Percentiles rank a stretch among this genome's conserved stretches.
Evolutionary conservation across 1,284 basidiomycete genomes (phyloP).

Genomic region (Gomphus bonarii): DNA sequence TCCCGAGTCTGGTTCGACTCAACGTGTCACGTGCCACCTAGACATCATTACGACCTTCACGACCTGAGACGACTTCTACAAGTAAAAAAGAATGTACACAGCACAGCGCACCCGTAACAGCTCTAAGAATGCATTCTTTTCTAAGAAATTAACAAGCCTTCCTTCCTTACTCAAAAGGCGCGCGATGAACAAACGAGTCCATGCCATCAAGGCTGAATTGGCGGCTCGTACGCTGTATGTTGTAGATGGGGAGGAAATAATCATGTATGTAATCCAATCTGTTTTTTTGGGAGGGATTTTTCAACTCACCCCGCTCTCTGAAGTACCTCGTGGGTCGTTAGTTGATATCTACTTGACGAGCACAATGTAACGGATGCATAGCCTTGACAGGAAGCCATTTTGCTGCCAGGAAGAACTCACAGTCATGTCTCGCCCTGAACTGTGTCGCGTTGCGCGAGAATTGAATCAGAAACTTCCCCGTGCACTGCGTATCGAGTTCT

Average conservation of each 20-base stretch:
- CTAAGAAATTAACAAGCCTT: neutral
- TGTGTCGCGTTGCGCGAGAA: slow-evolving; percentile 7
- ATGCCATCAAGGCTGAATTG: slow-evolving; percentile 7
- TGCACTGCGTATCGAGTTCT: slow-evolving; percentile 3
- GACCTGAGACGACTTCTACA: slow-evolving; percentile 6
- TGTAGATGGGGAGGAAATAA: slow-evolving; percentile 8
- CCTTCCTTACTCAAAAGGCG: slow-evolving; percentile 4
- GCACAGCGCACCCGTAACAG: slow-evolving; percentile 2
- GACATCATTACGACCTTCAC: slow-evolving; percentile 6
- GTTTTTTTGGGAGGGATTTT: no score
- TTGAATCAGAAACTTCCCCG: slow-evolving; percentile 7
- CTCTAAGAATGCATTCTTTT: neutral
- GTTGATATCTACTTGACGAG: neutral
- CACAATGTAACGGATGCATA: neutral
- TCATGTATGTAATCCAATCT: slow-evolving; percentile 1
- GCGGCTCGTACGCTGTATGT: slow-evolving; percentile 10
- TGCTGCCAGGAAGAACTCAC: slow-evolving; percentile 10
- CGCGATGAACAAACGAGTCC: neutral
- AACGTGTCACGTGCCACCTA: slow-evolving; percentile 5
- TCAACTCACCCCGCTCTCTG: neutral
- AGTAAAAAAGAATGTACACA: neutral
- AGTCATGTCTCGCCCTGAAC: slow-evolving; percentile 7
- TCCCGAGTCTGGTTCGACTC: no score
- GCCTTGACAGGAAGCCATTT: slow-evolving; percentile 10
- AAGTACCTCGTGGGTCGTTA: slow-evolving; percentile 10